These are phyloP conservation scores for Suillus variegatus DNA, from an alignment of 768 basidiomycete genomes.

Conservation along the genomic window DNA sequence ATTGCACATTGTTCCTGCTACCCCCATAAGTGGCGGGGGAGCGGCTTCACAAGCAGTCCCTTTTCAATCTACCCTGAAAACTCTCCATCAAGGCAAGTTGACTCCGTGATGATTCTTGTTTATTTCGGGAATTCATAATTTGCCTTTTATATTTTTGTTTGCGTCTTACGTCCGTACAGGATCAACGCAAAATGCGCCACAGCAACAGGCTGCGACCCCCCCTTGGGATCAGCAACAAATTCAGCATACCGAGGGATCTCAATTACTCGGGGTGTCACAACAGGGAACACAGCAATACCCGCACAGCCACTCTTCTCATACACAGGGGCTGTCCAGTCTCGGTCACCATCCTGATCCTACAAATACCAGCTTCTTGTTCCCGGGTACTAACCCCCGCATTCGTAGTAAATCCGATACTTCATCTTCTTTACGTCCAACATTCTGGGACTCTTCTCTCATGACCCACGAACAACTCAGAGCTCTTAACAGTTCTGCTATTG, in stretches of 20 bases:
- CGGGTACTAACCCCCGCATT: slow-evolving; percentile 40
- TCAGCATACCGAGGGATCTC: slow-evolving; percentile 33
- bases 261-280: slow-evolving; percentile 31
- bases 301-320: slow-evolving; percentile 37
- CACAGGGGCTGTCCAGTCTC: slow-evolving; percentile 37
- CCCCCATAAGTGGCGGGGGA: slow-evolving; percentile 69
- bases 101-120: slow-evolving; percentile 28
- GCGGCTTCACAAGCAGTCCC: slow-evolving; percentile 46
- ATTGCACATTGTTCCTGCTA: slow-evolving; percentile 81
- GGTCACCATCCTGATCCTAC: slow-evolving; percentile 35
- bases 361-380: slow-evolving; percentile 41
- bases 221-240: slow-evolving; percentile 39
- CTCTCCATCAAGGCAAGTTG: slow-evolving; percentile 55
- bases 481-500: slow-evolving; percentile 39
- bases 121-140: slow-evolving; percentile 34
- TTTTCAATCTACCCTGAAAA: slow-evolving; percentile 53
- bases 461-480: slow-evolving; percentile 36
- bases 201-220: slow-evolving; percentile 35
- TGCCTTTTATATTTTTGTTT: slow-evolving; percentile 27
- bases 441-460: slow-evolving; percentile 49
- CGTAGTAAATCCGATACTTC: slow-evolving; percentile 65
- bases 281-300: slow-evolving; percentile 31
- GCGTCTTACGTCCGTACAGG: slow-evolving; percentile 32
- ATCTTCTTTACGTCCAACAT: slow-evolving; percentile 47
- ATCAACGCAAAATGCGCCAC: slow-evolving; percentile 32